Evolutionary conservation across 1,284 basidiomycete species (phyloP).

Genomic region (Marasmius oreades): DNA sequence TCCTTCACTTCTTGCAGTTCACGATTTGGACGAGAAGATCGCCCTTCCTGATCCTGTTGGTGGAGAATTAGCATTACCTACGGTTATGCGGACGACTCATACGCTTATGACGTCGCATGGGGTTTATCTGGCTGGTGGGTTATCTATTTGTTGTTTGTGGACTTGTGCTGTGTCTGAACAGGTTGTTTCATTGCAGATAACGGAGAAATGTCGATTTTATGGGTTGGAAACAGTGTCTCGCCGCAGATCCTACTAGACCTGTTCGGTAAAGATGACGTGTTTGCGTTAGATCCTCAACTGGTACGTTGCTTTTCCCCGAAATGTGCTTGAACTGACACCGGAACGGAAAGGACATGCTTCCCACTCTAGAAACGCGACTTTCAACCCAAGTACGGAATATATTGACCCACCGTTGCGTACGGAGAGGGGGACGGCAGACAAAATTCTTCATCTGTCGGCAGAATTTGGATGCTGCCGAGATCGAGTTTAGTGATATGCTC

Average conservation of each 20-base stretch:
- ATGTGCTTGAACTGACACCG: slow-evolving; percentile 5
- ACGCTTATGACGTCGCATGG: slow-evolving; percentile 89
- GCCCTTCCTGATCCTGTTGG: slow-evolving; percentile 64
- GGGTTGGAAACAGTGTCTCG: slow-evolving; percentile 84
- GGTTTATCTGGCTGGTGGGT: slow-evolving; percentile 83
- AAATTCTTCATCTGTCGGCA: slow-evolving; percentile 86
- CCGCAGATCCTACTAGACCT: slow-evolving; percentile 84
- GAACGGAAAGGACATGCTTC: slow-evolving; percentile 55
- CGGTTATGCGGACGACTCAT: slow-evolving; percentile 83
- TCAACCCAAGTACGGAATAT: slow-evolving; percentile 88
- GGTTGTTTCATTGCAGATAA: slow-evolving; percentile 63
- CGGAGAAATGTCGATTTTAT: slow-evolving; percentile 87
- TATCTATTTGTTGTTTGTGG: neutral
- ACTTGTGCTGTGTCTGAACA: neutral
- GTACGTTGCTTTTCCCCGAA: slow-evolving; percentile 37
- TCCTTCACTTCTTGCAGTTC: slow-evolving; percentile 86
- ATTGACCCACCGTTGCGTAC: slow-evolving; percentile 62
- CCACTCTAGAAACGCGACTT: slow-evolving; percentile 71
- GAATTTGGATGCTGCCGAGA: slow-evolving; percentile 90
- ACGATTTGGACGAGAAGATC: slow-evolving; percentile 74
- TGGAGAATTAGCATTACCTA: slow-evolving; percentile 68
- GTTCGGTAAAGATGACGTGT: slow-evolving; percentile 81
- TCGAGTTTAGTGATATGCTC: slow-evolving; percentile 96
- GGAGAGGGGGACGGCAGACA: slow-evolving; percentile 54
- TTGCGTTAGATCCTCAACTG: slow-evolving; percentile 70